These are phyloP conservation scores for Eucalyptus microcorys DNA, from an alignment of 345 rosid genomes.

Conservation along the genomic window DNA sequence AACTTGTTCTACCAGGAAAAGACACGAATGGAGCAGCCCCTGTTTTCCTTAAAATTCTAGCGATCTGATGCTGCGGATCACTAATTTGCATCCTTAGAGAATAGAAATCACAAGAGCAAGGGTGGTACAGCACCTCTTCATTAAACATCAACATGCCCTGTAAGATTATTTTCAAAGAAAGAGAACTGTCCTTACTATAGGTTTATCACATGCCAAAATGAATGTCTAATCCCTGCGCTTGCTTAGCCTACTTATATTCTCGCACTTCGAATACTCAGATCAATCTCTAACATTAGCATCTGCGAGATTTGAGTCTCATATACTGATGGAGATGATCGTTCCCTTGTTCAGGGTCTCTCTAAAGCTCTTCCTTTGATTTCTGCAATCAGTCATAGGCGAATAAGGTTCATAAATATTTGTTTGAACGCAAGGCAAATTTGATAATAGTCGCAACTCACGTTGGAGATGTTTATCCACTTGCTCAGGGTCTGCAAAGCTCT, in stretches of 20 bases:
- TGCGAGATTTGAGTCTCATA: background rate
- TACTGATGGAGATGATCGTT: background rate
- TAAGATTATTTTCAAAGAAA: background rate
- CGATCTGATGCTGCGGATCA: background rate
- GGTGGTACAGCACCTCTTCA: background rate
- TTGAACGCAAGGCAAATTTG: rapidly evolving
- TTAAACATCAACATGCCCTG: background rate
- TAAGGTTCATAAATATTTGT: background rate
- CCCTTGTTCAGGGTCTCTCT: background rate
- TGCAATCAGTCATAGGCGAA: background rate
- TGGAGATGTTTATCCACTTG: conserved; percentile 53
- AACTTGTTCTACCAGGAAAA: background rate
- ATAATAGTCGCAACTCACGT: conserved; percentile 8
- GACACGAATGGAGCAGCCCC: background rate
- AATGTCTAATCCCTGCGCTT: background rate
- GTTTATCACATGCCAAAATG: background rate
- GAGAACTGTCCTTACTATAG: background rate
- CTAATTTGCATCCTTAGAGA: background rate
- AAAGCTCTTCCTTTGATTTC: background rate
- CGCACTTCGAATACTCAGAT: background rate
- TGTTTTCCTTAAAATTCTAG: background rate
- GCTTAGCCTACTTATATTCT: background rate
- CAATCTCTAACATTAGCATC: background rate
- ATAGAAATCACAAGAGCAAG: background rate
- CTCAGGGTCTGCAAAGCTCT: conserved; percentile 61